Base-by-base conservation (phyloP, 305 asterid genomes). In the Coffea humblotiana region DNA sequence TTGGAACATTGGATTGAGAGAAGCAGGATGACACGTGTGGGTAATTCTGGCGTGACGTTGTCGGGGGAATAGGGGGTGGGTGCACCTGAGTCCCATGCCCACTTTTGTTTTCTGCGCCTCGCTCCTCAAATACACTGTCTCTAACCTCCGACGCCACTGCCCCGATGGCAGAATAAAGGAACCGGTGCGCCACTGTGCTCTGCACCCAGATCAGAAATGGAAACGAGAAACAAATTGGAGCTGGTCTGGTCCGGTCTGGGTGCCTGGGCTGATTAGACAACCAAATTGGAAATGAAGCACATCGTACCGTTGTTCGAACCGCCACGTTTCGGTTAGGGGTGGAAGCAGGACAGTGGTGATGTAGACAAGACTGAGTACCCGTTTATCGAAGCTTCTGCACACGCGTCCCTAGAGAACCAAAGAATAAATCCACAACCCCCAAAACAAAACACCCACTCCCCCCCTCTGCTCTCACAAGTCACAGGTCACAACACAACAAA, bases 11-110 rank as follows among this genome's bases (percentile, higher is more conserved):
- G 79, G 65, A 71, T 61, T 66, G 69, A 70, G 68, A 16, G 49
- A 32, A 5, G 35, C 6, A 11, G 35, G 37, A 37, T 27, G 78
- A 64, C 74, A 76, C 76, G 81, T 71, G 83, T 75, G 81, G n/a
- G 74, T 11, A 75, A 40, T 23, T 61, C 74, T 79, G 86, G 83
- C 81, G 56, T 65, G 83, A 71, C 72, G 72, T 45, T 83, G 83
- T 83, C 83, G 86, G 81, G 66, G 51, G 23, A 6, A 1, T 51
- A 43, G 61, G 76, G 21, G 32, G 14, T 45, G 70, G 23, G 14
- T 60, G 71, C 77, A 71, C 61, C 76, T 79, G 82, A 71, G 25
- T 21, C 25, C 74, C 65, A 68, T 70, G 51, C 68, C 45, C 60
- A 40, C 70, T 21, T 27, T n/a, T 8, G 32, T 25, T 12, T 3